Conservation (phyloP, 1,284 basidiomycete genomes). For the Tilletia setariae region DNA sequence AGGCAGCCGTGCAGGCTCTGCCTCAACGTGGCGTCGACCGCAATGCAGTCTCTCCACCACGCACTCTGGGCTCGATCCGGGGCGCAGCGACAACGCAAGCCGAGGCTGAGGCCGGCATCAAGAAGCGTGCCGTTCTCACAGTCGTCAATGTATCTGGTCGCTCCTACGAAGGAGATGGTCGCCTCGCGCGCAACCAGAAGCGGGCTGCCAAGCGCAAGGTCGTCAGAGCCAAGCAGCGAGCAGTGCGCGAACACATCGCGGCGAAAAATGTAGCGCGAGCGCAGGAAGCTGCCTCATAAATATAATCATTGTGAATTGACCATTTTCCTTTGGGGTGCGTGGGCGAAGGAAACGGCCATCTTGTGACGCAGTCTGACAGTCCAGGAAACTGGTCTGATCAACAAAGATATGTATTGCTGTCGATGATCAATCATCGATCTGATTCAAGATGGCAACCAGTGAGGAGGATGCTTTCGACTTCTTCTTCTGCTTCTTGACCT, state of each 20-base stretch:
- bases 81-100: background rate
- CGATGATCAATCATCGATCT: too few relatives aligned
- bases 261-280: background rate
- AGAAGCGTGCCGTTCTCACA: conserved; percentile 20
- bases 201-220: conserved; percentile 32
- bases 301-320: too few relatives aligned
- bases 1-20: conserved; percentile 28
- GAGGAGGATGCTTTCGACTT: background rate
- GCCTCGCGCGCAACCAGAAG: conserved; percentile 28
- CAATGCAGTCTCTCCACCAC: conserved; percentile 20
- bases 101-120: background rate
- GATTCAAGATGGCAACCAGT: too few relatives aligned
- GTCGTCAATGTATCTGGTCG: conserved; percentile 31
- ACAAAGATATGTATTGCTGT: too few relatives aligned
- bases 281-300: background rate
- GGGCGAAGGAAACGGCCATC: too few relatives aligned
- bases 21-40: conserved; percentile 31
- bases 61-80: conserved; percentile 17
- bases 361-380: too few relatives aligned
- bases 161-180: conserved; percentile 37
- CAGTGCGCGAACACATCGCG: background rate
- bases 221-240: conserved; percentile 15
- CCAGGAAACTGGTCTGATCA: too few relatives aligned
- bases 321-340: too few relatives aligned
- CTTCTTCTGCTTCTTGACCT: background rate